phyloP scores from a whole-genome alignment of 148 eudicot genomes.

The Euryodendron excelsum region DNA sequence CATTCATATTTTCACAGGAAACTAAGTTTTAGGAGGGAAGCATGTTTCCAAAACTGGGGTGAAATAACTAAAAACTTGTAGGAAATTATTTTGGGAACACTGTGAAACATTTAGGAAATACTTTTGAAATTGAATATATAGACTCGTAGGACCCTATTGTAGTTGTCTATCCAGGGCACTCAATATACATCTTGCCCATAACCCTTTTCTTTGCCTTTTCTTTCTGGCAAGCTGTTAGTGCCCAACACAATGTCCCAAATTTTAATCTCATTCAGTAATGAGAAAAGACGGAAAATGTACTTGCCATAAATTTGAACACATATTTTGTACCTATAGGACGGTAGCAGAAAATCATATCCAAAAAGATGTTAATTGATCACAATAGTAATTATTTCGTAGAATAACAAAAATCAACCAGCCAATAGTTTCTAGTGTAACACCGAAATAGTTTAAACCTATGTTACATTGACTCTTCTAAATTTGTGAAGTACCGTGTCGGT shows the following conservation, averaged over 20 bases:
- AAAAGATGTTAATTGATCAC: neutral
- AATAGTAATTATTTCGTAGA: neutral
- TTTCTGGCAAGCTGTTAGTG: neutral
- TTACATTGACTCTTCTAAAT: too few relatives aligned
- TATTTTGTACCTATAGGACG: neutral
- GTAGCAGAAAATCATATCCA: neutral
- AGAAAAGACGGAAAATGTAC: slow-evolving; percentile 2
- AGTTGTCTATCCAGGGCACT: neutral
- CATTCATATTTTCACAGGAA: neutral
- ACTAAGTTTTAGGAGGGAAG: neutral
- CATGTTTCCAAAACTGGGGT: neutral
- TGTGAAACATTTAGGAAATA: neutral
- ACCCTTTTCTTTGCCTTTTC: neutral
- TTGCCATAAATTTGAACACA: neutral
- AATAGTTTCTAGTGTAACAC: neutral
- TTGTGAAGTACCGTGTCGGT: too few relatives aligned
- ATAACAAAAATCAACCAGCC: neutral
- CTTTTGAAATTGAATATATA: neutral
- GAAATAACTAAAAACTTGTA: neutral
- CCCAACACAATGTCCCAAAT: neutral
- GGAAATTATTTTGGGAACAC: neutral
- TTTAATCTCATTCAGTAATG: neutral
- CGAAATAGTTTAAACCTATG: too few relatives aligned
- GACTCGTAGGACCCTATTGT: neutral
- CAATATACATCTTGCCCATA: too few relatives aligned